Evolutionary conservation across 176 grass and related monocot genomes (phyloP).

Genomic region (Alopecurus myosuroides): DNA sequence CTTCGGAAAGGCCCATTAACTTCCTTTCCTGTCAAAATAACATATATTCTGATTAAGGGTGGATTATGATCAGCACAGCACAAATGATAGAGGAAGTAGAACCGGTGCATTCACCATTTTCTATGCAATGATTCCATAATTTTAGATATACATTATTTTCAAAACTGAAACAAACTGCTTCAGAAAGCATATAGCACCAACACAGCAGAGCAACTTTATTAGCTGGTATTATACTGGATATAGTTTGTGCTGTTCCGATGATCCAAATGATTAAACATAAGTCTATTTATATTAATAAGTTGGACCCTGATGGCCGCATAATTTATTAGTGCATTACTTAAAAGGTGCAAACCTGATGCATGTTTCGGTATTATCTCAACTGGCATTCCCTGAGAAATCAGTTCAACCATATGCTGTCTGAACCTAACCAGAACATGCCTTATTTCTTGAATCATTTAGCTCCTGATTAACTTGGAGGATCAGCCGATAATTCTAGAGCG

Average conservation of each 20-base stretch:
- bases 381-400: neutral
- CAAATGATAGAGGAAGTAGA: neutral
- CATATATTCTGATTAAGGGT: neutral
- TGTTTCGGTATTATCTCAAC: neutral
- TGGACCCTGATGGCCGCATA: neutral
- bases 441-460: neutral
- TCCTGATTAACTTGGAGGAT: neutral
- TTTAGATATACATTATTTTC: neutral
- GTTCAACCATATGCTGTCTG: neutral
- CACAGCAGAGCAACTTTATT: neutral
- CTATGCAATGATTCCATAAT: neutral
- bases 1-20: conserved; percentile 61
- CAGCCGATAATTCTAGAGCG: neutral
- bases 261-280: neutral
- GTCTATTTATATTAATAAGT: neutral
- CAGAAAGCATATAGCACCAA: neutral
- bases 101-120: neutral
- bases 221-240: neutral
- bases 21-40: conserved; percentile 58
- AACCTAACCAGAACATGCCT: neutral
- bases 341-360: neutral
- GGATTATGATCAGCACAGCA: neutral
- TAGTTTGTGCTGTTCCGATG: neutral
- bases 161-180: conserved; percentile 6
- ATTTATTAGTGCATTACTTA: neutral